phyloP scores from a whole-genome alignment of 2,329 filamentous ascomycete species.

The Epichloe bromicola region DNA sequence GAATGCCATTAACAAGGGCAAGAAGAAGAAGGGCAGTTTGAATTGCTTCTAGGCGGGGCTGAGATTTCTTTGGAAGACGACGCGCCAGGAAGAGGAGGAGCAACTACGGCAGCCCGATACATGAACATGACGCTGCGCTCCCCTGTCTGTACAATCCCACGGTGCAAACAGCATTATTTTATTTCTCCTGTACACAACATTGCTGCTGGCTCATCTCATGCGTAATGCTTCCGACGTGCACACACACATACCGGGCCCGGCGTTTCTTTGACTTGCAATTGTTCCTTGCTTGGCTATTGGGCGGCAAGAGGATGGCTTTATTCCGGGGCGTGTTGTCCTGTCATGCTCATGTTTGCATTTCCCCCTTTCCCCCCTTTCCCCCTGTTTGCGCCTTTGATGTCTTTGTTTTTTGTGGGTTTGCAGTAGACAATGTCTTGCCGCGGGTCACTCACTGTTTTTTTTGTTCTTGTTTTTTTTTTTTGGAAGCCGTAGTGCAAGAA shows the following conservation, averaged over 20 bases:
- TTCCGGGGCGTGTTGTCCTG: not conserved
- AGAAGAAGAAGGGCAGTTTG: conserved; percentile 90
- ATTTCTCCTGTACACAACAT: not conserved
- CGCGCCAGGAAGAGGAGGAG: conserved; percentile 1
- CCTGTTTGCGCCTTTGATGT: not conserved
- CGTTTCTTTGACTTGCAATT: not conserved
- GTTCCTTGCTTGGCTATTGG: not conserved
- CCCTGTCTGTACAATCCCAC: not conserved
- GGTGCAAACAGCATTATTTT: not conserved
- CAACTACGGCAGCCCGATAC: not conserved
- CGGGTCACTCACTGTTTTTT: not conserved
- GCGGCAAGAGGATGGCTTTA: not conserved
- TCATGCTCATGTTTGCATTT: not conserved
- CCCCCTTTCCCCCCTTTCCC: not conserved
- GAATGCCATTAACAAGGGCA: conserved; percentile 74
- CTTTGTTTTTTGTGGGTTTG: too few relatives aligned
- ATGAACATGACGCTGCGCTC: not conserved
- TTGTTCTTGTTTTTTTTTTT: not conserved
- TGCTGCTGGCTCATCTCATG: not conserved
- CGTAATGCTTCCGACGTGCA: not conserved
- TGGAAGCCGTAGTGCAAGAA: not conserved
- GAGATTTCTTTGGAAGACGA: conserved; percentile 8
- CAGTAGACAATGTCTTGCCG: too few relatives aligned
- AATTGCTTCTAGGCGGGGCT: conserved; percentile 72
- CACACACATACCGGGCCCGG: not conserved